Percentiles rank a stretch among this genome's conserved stretches.
phyloP scores from a whole-genome alignment of 768 basidiomycete species.

The Termitomyces sp. region DNA sequence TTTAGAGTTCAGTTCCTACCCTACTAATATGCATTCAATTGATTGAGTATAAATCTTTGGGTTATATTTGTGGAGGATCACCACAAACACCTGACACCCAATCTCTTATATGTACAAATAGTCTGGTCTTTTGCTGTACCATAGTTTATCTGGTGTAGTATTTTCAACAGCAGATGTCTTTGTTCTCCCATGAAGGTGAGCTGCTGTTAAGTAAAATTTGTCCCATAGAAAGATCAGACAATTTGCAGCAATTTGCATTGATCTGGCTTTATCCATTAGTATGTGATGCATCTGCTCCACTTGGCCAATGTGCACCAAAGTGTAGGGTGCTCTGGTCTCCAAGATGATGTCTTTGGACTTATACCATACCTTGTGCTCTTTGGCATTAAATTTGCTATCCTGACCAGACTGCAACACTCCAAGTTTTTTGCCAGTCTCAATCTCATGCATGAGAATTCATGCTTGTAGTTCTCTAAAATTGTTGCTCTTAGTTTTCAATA shows the following conservation, averaged over 20 bases:
- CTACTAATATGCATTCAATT: neutral
- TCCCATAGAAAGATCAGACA: slow-evolving; percentile 5
- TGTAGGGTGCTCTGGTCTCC: neutral
- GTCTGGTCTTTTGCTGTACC: slow-evolving; percentile 9
- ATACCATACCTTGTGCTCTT: neutral
- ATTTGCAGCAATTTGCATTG: slow-evolving; percentile 18
- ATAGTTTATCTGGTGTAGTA: slow-evolving; percentile 16
- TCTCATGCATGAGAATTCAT: slow-evolving; percentile 21
- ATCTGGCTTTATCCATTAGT: slow-evolving; percentile 16
- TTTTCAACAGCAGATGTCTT: neutral
- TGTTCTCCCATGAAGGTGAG: slow-evolving; percentile 1
- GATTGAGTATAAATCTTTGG: neutral
- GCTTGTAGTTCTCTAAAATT: slow-evolving; percentile 14
- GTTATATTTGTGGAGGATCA: neutral
- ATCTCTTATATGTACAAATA: neutral
- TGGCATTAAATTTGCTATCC: neutral
- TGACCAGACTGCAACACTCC: slow-evolving; percentile 2
- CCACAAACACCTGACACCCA: neutral
- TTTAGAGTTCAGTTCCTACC: neutral
- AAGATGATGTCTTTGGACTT: slow-evolving; percentile 3
- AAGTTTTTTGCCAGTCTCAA: slow-evolving; percentile 13
- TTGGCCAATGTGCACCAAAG: slow-evolving; percentile 7
- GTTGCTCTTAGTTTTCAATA: neutral
- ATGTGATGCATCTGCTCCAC: slow-evolving; percentile 26
- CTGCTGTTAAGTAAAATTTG: neutral